Base-by-base conservation (phyloP, 2,329 filamentous ascomycete genomes). In the Fusarium temperatum region DNA sequence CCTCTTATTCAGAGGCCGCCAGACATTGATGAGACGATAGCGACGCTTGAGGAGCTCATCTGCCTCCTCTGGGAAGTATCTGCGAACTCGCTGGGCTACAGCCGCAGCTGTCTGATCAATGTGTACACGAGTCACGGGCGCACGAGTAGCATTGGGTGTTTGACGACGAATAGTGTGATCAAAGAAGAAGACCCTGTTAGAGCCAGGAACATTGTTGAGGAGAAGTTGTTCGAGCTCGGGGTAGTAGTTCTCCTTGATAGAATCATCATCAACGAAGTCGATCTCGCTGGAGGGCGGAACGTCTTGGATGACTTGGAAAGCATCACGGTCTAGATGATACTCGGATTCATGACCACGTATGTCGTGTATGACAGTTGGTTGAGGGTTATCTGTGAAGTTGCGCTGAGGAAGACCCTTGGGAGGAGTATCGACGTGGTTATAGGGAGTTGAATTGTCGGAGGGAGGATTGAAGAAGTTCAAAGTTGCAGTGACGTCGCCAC, bases 1-100 rank as follows among this genome's bases (percentile, higher is more conserved):
- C 41, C 85, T 84, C 75, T 82, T 81, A 81, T 87, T 89, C 14
- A 90, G 83, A 22, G 91, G 91, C 0, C 93, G 88, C 95, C 95
- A 98, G 54, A 98, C 92, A 75, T 97, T 98, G 81, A 98, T 89
- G 78, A 98, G 94, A 68, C 94, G 89, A 82, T 94, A 95, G 5
- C 94, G 90, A 6, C 88, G 89, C 66, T 86, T 80, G 3, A 96
- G 87, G 0, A 96, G 84, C 63, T 82, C 78, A 8, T 92, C 90
- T 0, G 93, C 93, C 70, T 95, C 92, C 15, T 88, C 87, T 4
- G 89, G 83, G 62, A 94, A 85, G 81, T 95, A 94, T 4, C 88
- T 84, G 20, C 85, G 84, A 6, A 97, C 92, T 54, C 94, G 92
- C 80, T 89, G 86, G 15, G 84, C 87, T 1, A 93, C 91, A 0